Conservation (phyloP, 306 rosid genomes). For the Castanea crenata region DNA sequence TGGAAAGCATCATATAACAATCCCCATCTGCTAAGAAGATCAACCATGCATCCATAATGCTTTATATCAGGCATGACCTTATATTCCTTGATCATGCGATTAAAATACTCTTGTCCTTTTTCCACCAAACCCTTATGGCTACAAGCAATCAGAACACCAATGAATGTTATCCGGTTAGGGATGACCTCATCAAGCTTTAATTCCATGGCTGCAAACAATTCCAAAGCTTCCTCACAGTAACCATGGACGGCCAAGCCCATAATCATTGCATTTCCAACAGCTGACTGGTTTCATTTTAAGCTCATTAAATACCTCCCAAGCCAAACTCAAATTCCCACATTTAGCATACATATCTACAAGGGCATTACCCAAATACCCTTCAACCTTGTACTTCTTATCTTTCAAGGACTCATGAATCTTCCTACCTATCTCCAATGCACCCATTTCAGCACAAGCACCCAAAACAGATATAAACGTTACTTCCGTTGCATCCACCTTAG, state of each 20-base stretch:
- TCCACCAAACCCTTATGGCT: constrained; percentile 70
- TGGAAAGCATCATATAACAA: constrained; percentile 52
- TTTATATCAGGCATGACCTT: constrained; percentile 50
- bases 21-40: constrained; percentile 65
- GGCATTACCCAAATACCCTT: constrained; percentile 63
- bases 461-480: constrained; percentile 48
- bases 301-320: constrained; percentile 54
- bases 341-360: constrained; percentile 65
- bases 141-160: constrained; percentile 65
- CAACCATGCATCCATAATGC: constrained; percentile 74
- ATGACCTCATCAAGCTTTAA: constrained; percentile 25
- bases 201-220: constrained; percentile 53
- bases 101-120: constrained; percentile 55
- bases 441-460: constrained; percentile 62
- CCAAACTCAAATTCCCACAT: constrained; percentile 60
- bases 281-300: constrained; percentile 54
- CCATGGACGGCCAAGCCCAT: constrained; percentile 75
- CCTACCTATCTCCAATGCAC: constrained; percentile 48
- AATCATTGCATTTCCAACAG: constrained; percentile 76
- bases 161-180: constrained; percentile 58
- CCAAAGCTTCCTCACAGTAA: constrained; percentile 46
- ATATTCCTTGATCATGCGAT: constrained; percentile 41
- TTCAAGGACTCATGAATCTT: constrained; percentile 45
- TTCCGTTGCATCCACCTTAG: constrained; percentile 43
- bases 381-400: constrained; percentile 37